Evolutionary conservation across 129 eudicot genomes (phyloP), one percentile per base, ranked within the genome.

Genomic region (Artemisia annua): DNA sequence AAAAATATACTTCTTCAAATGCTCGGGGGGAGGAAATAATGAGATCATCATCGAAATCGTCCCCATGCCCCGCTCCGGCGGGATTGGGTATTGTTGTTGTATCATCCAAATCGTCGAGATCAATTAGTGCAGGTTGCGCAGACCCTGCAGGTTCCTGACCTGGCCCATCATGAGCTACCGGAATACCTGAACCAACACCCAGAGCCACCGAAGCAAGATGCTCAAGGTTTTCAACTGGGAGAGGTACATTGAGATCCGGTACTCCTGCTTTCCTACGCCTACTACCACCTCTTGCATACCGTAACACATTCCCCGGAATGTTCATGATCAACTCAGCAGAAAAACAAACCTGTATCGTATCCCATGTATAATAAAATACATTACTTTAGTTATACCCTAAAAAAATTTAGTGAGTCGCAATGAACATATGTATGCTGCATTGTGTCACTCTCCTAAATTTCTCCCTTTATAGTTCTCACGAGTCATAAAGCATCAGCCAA

Each of bases 1-100:
- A 73, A 58, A 61, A 8, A 48, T 1, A 60, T 83, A 90, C 98
- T 78, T 82, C 89, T 22, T 85, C 93, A 75, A 94, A 87, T 48
- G 96, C 96, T 76, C 87, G 83, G 0, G 96, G 93, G 35, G 98
- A 94, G 50, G 96, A 90, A 58, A 94, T 79, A 32, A 81, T 30
- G 30, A 87, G 89, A 77, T 90, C 97, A 73, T 88, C 96, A 75
- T 93, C 97, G 13, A 83, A 12, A 39, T 91, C 82, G 66, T 89
- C 98, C 46, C 46, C 46, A 7, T 39, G 0, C 46, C 46, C 46
- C 10, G 46, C 46, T 7, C 44, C 44, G 44, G 44, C 44, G 44
- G 44, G 46, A 39, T 39, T 7, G 46, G 10, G 46, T 39, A 39
- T 8, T 39, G 11, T 39, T 39, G 9, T 7, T 39, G 46, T 39